These are phyloP conservation scores for Kodamaea alishanica DNA, from an alignment of 1,139 yeast genomes.

Conservation along the genomic window DNA sequence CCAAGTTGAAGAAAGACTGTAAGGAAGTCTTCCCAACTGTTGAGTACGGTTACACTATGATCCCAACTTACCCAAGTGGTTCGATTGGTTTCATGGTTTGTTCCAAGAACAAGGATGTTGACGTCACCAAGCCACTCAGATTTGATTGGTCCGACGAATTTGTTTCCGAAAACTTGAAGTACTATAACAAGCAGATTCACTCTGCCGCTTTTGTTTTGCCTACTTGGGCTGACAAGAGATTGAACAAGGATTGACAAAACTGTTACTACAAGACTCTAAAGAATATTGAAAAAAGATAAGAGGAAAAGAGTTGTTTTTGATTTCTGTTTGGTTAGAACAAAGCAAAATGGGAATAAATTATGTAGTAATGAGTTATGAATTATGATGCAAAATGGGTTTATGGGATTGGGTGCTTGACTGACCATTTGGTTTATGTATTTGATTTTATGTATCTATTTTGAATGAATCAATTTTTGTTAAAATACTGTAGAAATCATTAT, in stretches of 20 bases:
- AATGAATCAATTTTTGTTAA: too few relatives aligned
- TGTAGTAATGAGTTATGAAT: slow-evolving; percentile 7
- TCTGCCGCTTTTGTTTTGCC: slow-evolving; percentile 86
- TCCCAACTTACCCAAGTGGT: slow-evolving; percentile 93
- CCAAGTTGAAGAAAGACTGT: slow-evolving; percentile 72
- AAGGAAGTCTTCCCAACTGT: slow-evolving; percentile 80
- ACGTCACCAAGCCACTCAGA: slow-evolving; percentile 67
- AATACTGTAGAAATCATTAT: too few relatives aligned
- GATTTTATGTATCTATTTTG: too few relatives aligned
- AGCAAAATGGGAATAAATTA: slow-evolving; percentile 6
- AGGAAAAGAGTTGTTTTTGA: slow-evolving; percentile 6
- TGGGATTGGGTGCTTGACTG: too few relatives aligned
- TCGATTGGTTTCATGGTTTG: slow-evolving; percentile 94
- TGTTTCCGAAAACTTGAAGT: slow-evolving; percentile 64
- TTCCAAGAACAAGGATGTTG: slow-evolving; percentile 62
- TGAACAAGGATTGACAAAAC: slow-evolving; percentile 19
- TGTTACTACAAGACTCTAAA: background rate
- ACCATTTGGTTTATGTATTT: too few relatives aligned
- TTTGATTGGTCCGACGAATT: slow-evolving; percentile 55
- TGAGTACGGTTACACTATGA: slow-evolving; percentile 81
- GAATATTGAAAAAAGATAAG: background rate
- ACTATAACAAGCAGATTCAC: slow-evolving; percentile 78
- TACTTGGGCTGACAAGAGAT: slow-evolving; percentile 63
- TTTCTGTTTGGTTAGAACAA: slow-evolving; percentile 7
- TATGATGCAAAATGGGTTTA: background rate